A percentile compares a stretch with the other conserved stretches of the same genome.
Evolutionary conservation across 1,284 basidiomycete genomes (phyloP).

Genomic region (Ceratobasidium sp.): DNA sequence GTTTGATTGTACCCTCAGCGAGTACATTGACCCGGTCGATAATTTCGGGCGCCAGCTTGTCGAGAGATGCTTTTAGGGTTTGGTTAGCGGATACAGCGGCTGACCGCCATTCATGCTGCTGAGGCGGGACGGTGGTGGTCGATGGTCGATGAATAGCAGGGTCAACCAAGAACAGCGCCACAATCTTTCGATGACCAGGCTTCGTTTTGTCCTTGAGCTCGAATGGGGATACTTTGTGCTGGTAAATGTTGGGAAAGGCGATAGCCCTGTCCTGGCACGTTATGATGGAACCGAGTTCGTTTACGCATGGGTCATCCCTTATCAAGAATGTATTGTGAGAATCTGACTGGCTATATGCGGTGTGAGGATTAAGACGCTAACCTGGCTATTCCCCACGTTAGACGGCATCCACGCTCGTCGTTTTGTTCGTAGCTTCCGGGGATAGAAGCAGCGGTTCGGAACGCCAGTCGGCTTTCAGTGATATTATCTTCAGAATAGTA

Average conservation of each 20-base stretch:
- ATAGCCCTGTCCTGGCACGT: slow-evolving; percentile 59
- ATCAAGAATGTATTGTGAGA: neutral
- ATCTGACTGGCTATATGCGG: neutral
- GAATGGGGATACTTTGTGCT: slow-evolving; percentile 57
- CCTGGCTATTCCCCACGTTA: slow-evolving; percentile 11
- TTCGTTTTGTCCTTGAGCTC: slow-evolving; percentile 50
- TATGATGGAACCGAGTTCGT: slow-evolving; percentile 51
- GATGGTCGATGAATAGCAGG: slow-evolving; percentile 50
- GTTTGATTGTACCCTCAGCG: slow-evolving; percentile 6
- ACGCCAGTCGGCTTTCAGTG: slow-evolving; percentile 38
- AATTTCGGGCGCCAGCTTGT: slow-evolving; percentile 14
- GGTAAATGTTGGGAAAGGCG: slow-evolving; percentile 69
- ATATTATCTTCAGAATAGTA: slow-evolving; percentile 52
- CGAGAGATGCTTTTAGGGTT: neutral
- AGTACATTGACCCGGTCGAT: slow-evolving; percentile 2
- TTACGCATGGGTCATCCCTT: slow-evolving; percentile 49
- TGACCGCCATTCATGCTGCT: slow-evolving; percentile 46
- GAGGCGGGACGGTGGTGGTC: slow-evolving; percentile 52
- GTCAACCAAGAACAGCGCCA: slow-evolving; percentile 54
- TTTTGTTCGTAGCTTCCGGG: neutral
- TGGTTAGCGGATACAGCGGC: neutral
- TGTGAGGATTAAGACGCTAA: neutral
- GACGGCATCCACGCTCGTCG: neutral
- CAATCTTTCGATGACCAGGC: slow-evolving; percentile 53
- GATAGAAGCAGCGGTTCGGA: slow-evolving; percentile 36